These are phyloP conservation scores for Mrakia gelida DNA, from an alignment of 768 basidiomycete genomes.

Conservation along the genomic window DNA sequence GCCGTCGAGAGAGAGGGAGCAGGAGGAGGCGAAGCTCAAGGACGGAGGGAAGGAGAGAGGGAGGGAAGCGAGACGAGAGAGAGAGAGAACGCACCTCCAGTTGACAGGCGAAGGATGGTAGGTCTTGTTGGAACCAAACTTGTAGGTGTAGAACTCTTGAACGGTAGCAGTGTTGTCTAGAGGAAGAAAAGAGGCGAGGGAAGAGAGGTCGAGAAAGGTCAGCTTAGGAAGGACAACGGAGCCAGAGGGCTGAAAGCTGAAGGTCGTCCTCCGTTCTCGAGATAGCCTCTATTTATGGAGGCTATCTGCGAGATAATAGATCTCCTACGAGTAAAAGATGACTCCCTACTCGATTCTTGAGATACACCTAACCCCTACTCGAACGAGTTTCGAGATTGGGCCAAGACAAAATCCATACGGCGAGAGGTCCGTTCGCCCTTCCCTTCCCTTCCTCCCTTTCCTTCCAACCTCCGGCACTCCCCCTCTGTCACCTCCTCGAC, in stretches of 20 bases:
- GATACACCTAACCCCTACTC: too few species aligned
- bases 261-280: not conserved
- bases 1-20: not conserved
- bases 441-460: not conserved
- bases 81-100: slow-evolving; percentile 32
- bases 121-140: slow-evolving; percentile 8
- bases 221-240: not conserved
- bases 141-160: slow-evolving; percentile 27
- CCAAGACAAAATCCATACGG: not conserved
- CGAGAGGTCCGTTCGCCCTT: not conserved
- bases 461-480: not conserved
- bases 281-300: not conserved
- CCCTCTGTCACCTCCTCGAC: too few species aligned
- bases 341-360: too few species aligned
- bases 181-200: not conserved
- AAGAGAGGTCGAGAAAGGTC: not conserved
- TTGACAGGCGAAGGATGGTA: slow-evolving; percentile 24
- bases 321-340: too few species aligned
- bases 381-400: not conserved
- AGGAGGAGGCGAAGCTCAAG: not conserved
- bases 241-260: not conserved
- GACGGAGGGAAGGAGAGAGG: not conserved
- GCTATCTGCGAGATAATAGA: too few species aligned
- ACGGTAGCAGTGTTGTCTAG: slow-evolving; percentile 19
- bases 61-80: not conserved